Percentiles rank a stretch among this genome's conserved stretches.
phyloP scores from a whole-genome alignment of 2,329 filamentous ascomycete genomes.

The Talaromyces sp. region DNA sequence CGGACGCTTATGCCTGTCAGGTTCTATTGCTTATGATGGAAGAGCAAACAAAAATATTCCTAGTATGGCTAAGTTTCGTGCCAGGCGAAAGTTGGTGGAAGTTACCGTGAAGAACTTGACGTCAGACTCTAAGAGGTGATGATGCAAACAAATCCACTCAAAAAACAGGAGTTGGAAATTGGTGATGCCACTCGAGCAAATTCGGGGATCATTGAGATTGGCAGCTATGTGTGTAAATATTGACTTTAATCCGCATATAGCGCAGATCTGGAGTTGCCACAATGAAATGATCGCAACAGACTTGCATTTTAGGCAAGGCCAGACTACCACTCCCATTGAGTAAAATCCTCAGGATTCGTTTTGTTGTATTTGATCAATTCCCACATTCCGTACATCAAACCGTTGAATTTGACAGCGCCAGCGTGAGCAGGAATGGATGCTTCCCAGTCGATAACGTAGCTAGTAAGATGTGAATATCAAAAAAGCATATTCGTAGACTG shows the following conservation, averaged over 20 bases:
- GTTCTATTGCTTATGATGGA: neutral
- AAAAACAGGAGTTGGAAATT: neutral
- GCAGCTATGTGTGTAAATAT: neutral
- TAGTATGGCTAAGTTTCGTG: neutral
- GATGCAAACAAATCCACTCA: neutral
- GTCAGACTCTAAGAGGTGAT: neutral
- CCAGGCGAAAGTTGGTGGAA: neutral
- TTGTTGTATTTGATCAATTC: neutral
- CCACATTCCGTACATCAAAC: neutral
- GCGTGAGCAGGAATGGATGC: neutral
- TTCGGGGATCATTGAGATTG: neutral
- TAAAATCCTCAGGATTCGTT: neutral
- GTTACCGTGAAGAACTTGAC: neutral
- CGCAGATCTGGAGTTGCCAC: neutral
- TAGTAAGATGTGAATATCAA: neutral
- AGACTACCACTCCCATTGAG: neutral
- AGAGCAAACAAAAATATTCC: neutral
- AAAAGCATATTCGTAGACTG: neutral
- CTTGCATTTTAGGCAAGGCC: neutral
- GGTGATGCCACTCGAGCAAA: neutral
- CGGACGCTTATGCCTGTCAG: neutral
- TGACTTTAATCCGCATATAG: too few species aligned
- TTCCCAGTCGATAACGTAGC: slow-evolving; percentile 1
- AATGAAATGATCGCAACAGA: neutral
- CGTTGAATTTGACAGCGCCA: neutral